Evolutionary conservation across 192 early-diverging fungal genomes (phyloP).

Genomic region (Entrophospora sp.): DNA sequence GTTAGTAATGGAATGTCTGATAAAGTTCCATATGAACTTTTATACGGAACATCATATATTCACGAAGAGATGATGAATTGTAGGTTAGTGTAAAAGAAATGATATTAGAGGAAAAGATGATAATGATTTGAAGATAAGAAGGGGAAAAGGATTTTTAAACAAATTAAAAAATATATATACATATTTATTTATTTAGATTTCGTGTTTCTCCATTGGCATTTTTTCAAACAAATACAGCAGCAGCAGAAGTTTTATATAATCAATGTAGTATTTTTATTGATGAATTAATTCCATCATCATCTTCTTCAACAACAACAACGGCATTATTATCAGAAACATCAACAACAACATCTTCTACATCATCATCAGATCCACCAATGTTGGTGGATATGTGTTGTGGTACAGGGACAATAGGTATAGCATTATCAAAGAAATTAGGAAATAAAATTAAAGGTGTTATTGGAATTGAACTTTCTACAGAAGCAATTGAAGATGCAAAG

Average conservation of each 20-base stretch:
- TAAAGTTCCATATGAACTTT: constrained; percentile 29
- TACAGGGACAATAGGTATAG: constrained; percentile 76
- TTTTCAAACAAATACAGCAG: constrained; percentile 73
- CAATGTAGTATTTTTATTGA: constrained; percentile 29
- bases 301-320: too few species aligned
- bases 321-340: too few species aligned
- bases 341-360: too few species aligned
- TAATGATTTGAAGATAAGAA: too few species aligned
- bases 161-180: too few species aligned
- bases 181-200: too few species aligned
- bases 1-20: constrained; percentile 49
- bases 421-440: constrained; percentile 45
- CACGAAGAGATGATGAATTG: constrained; percentile 57
- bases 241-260: constrained; percentile 57
- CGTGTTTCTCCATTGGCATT: constrained; percentile 65
- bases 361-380: constrained; percentile 32
- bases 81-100: constrained; percentile 2
- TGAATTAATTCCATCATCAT: too few species aligned
- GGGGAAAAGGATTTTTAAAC: too few species aligned
- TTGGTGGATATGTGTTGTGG: constrained; percentile 73
- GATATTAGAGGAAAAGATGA: too few species aligned
- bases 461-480: constrained; percentile 60
- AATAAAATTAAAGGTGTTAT: constrained; percentile 52
- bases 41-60: constrained; percentile 46
- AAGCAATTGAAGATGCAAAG: constrained; percentile 68